Evolutionary conservation across 2,329 filamentous ascomycete genomes (phyloP), one percentile per base, ranked within the genome.

Genomic region (Fusarium sp.): DNA sequence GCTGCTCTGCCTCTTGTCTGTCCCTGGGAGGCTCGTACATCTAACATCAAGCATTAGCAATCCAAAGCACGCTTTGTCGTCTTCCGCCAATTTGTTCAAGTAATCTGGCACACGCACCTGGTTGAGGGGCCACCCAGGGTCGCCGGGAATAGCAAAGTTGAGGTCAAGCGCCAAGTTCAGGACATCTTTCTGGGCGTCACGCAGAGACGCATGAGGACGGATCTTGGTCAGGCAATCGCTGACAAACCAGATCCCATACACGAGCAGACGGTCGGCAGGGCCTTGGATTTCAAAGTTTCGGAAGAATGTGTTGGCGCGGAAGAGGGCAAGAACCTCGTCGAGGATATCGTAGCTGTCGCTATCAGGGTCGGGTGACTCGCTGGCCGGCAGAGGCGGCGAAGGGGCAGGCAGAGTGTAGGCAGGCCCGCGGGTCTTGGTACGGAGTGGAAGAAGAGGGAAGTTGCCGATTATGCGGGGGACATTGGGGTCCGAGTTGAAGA

Each of bases 241-340:
- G 71, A 98, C 85, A 78, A 94, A 98, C 74, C 96, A 84, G 75
- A 97, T 99, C 62, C 94, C 94, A 80, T 99, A 99, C 72, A 98
- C 93, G 67, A 99, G 84, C 72, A 98, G 87, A 36, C 95, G 86
- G 79, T 99, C 95, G 55, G 95, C 94, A 23, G 92, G 91, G 13
- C 95, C 95, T 79, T 97, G 94, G 81, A 98, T 96, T 83, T 98
- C 95, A 72, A 99, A 99, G 84, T 98, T 99, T 72, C 95, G 91
- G 84, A 98, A 99, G 79, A 99, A 94, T 58, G 94, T 97, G 82
- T 99, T 98, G 71, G 95, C 94, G 65, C 95, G 92, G 84, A 98
- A 99, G 45, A 98, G 86, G 11, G 89, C 85, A 51, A 99, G 85
- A 47, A 96, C 88, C 82, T 99, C 95, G 79, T 99, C 95, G 51